Evolutionary conservation across 2,329 filamentous ascomycete species (phyloP).

Genomic region (Sporothrix globosa): DNA sequence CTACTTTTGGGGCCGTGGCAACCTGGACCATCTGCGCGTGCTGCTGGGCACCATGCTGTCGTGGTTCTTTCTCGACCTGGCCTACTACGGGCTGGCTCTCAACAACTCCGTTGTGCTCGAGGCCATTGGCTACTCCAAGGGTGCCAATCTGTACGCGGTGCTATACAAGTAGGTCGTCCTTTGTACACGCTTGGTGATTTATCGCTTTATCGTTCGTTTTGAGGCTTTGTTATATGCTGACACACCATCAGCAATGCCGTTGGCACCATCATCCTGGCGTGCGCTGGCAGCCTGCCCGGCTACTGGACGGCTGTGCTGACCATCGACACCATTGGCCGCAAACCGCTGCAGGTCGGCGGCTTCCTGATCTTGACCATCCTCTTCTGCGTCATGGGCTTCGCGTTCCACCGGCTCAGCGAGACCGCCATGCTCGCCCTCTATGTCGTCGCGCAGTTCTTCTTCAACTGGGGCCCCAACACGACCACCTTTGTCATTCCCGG

Average conservation of each 20-base stretch:
- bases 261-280: conserved; percentile 76
- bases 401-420: conserved; percentile 54
- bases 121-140: conserved; percentile 71
- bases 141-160: conserved; percentile 66
- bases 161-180: conserved; percentile 58
- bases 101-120: conserved; percentile 73
- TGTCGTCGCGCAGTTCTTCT: conserved; percentile 67
- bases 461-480: conserved; percentile 68
- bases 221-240: background rate
- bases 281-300: conserved; percentile 76
- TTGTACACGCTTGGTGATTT: too few species aligned
- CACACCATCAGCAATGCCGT: conserved; percentile 57
- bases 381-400: conserved; percentile 66
- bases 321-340: conserved; percentile 76
- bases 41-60: conserved; percentile 76
- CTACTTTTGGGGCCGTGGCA: conserved; percentile 66
- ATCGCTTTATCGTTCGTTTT: too few species aligned
- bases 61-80: conserved; percentile 78
- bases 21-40: conserved; percentile 65
- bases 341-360: conserved; percentile 70
- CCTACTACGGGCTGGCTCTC: conserved; percentile 72
- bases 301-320: conserved; percentile 77
- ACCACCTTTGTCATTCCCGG: conserved; percentile 68
- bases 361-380: conserved; percentile 64
- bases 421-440: conserved; percentile 62